Percentiles rank a stretch among this genome's conserved stretches.
Evolutionary conservation across 2,329 filamentous ascomycete species (phyloP).

Genomic region (Xylaria sp.): DNA sequence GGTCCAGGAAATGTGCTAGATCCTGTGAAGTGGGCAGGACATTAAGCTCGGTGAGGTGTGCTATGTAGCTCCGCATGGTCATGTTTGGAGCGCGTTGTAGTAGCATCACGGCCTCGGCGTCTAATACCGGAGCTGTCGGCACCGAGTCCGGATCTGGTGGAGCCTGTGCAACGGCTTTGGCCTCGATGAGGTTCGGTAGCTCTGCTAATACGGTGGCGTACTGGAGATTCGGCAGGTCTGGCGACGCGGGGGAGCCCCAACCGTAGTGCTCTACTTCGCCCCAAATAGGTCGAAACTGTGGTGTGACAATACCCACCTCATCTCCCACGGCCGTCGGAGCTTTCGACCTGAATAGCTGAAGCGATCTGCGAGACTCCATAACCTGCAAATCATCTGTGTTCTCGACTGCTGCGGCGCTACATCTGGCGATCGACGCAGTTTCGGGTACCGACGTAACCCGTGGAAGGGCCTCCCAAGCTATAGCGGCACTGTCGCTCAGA

Average conservation of each 20-base stretch:
- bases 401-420: constrained; percentile 27
- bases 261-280: constrained; percentile 85
- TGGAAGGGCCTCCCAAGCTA: constrained; percentile 82
- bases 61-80: constrained; percentile 82
- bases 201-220: constrained; percentile 85
- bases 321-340: constrained; percentile 52
- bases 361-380: constrained; percentile 37
- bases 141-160: constrained; percentile 61
- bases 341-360: constrained; percentile 45
- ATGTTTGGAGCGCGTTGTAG: constrained; percentile 77
- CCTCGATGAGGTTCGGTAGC: constrained; percentile 89
- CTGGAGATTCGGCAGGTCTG: constrained; percentile 81
- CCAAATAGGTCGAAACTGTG: constrained; percentile 70
- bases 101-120: constrained; percentile 74
- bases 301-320: constrained; percentile 57
- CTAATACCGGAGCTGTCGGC: constrained; percentile 60
- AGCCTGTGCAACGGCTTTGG: constrained; percentile 87
- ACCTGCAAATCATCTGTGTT: constrained; percentile 8
- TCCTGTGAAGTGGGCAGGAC: constrained; percentile 58
- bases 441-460: constrained; percentile 58
- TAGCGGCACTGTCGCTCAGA: constrained; percentile 78
- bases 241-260: constrained; percentile 83
- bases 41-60: constrained; percentile 73
- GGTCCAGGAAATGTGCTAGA: constrained; percentile 72
- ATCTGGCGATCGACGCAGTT: constrained; percentile 36